A percentile compares a stretch with the other conserved stretches of the same genome.
Conservation (phyloP, 176 grass and related monocot genomes). For the Phragmites australis region DNA sequence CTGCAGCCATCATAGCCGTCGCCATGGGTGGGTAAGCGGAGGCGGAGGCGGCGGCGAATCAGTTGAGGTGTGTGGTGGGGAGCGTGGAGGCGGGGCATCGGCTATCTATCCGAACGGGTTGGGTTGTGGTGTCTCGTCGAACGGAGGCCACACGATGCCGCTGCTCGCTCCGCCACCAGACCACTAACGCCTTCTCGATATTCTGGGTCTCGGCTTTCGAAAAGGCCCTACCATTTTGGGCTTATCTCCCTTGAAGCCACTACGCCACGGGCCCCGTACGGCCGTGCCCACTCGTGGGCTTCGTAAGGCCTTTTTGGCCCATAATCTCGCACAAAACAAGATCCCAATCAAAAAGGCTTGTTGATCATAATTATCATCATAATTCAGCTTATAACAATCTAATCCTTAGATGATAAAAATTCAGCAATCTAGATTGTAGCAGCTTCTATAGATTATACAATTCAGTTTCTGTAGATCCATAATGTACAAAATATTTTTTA, state of each 20-base stretch:
- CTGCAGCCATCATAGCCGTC: constrained; percentile 49
- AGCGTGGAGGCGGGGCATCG: background rate
- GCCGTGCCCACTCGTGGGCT: no score
- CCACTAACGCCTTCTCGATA: constrained; percentile 22
- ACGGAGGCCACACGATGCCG: constrained; percentile 47
- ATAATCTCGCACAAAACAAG: no score
- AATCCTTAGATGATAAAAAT: no score
- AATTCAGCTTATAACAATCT: no score
- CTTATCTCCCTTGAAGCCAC: background rate
- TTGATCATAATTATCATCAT: no score
- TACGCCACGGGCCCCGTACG: no score
- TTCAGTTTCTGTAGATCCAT: no score
- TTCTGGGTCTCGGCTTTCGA: background rate
- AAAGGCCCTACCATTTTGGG: background rate
- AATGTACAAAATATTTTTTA: no score
- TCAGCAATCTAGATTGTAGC: no score
- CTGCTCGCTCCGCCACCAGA: constrained; percentile 22
- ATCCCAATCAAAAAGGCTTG: no score
- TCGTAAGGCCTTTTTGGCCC: no score
- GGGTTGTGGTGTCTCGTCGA: background rate
- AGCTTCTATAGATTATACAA: no score
- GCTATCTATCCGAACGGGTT: constrained; percentile 57
- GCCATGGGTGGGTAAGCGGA: constrained; percentile 38
- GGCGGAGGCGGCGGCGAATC: background rate
- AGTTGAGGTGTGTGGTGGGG: constrained; percentile 21